Base-by-base conservation (phyloP, 768 basidiomycete species). In the Gloeopeniophorella convolvens region DNA sequence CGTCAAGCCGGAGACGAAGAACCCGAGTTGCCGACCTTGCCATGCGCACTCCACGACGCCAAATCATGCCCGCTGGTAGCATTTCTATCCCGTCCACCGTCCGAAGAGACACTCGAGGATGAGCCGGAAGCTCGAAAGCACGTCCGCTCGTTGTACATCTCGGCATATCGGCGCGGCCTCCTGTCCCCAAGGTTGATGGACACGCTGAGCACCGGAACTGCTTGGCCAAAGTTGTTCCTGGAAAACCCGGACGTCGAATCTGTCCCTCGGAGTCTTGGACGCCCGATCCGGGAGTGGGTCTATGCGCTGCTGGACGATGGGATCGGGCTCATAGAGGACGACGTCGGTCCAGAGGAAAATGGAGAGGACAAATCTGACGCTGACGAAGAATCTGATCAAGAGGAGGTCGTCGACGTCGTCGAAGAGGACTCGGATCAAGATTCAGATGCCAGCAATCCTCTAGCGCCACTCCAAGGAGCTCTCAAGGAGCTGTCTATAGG, bases 191-290 rank as follows among this genome's bases (percentile, higher is more conserved):
- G 76, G 51, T 65, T 78, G 24, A 63, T 83, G 62, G 83, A 89
- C 56, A 61, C 74, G 4, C 63, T 89, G 45, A 77, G 66, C 48
- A 80, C 83, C 0, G 77, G 74, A 15, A 80, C 85, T 1, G 80
- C 71, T 50, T 90, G 85, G 85, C 79, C 84, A 4, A 69, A 72
- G 28, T 62, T 82, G n/a, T 89, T 87, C 62, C 73, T 91, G 16
- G 89, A 91, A 53, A 76, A 81, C 56, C 89, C 89, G 0, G 88
- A 91, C 63, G 43, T 75, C 26, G 85, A 88, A 62, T 79, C 78
- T 0, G 82, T 84, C 10, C 69, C 77, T 16, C 67, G 78, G 49
- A 81, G 75, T 46, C 75, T 89, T 11, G 80, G 81, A 4, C 66
- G 80, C 26, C 77, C 78, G 1, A 72, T 89, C 41, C 74, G 84